These are phyloP conservation scores for Daldinia sp. DNA, from an alignment of 2,329 filamentous ascomycete species.

Conservation along the genomic window DNA sequence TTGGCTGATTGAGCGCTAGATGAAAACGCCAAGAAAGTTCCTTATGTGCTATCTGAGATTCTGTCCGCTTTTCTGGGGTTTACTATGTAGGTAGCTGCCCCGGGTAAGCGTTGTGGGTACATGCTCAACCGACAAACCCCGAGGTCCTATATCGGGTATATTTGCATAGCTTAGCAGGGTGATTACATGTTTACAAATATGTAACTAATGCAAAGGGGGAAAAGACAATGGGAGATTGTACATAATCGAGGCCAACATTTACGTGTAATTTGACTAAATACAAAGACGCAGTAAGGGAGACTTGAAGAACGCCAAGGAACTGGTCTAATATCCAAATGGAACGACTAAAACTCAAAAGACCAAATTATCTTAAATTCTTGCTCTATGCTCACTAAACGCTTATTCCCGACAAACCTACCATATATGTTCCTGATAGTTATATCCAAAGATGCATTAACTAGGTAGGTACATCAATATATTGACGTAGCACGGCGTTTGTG, in stretches of 20 bases:
- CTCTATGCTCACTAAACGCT: too few species aligned
- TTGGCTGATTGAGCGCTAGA: background rate
- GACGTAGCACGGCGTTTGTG: background rate
- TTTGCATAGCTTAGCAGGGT: background rate
- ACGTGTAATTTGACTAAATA: too few species aligned
- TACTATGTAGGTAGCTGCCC: background rate
- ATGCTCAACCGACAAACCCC: constrained; percentile 22
- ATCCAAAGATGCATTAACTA: too few species aligned
- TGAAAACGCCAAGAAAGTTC: constrained; percentile 19
- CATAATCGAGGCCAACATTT: background rate
- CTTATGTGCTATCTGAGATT: background rate
- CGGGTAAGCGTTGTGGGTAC: constrained; percentile 24
- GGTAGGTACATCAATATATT: too few species aligned
- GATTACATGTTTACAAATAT: background rate
- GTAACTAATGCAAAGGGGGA: background rate
- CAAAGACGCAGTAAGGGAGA: background rate
- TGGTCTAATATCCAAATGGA: background rate
- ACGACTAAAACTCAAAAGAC: background rate
- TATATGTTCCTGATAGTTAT: too few species aligned
- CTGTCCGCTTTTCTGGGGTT: constrained; percentile 7
- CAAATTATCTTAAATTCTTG: too few species aligned
- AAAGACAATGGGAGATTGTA: background rate
- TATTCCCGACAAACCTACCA: too few species aligned
- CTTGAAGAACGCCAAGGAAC: background rate
- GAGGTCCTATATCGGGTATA: constrained; percentile 31